Conservation (phyloP, 805 yeast species). For the Monosporozyma solicola region DNA sequence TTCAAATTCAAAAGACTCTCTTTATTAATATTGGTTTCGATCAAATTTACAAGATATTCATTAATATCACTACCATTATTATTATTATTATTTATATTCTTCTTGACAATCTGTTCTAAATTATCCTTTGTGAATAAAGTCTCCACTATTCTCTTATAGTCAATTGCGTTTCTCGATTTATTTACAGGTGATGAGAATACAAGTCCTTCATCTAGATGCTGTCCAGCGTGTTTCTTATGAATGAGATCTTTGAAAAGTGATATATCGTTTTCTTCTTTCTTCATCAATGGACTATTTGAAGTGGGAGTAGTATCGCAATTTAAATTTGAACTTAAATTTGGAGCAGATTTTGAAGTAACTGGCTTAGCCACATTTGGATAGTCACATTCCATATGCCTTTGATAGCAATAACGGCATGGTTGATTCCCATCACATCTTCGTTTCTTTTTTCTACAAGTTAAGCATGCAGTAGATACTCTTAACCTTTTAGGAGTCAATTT, state of each 20-base stretch:
- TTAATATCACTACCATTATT: constrained; percentile 1
- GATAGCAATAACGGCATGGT: constrained; percentile 58
- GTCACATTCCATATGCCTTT: constrained; percentile 1
- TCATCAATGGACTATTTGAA: background rate
- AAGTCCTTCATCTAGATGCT: background rate
- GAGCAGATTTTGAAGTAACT: background rate
- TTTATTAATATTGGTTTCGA: background rate
- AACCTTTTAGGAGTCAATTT: constrained; percentile 36
- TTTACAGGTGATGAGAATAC: background rate
- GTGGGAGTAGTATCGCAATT: background rate
- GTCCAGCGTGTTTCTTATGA: background rate
- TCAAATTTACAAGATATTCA: constrained; percentile 2
- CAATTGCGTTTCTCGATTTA: background rate
- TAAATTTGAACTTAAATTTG: background rate
- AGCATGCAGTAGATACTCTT: constrained; percentile 69
- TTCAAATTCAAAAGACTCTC: background rate
- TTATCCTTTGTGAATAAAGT: constrained; percentile 4
- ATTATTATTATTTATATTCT: background rate
- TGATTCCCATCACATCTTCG: constrained; percentile 73
- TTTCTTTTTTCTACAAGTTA: constrained; percentile 64
- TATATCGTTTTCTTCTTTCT: background rate
- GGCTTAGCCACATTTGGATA: constrained; percentile 1
- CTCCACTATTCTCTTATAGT: constrained; percentile 5
- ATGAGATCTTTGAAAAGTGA: background rate
- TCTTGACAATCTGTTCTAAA: constrained; percentile 1